Percentiles rank a stretch among this genome's conserved stretches.
These are phyloP conservation scores for Fennellomyces sp. DNA, from an alignment of 371 early-diverging fungal genomes.

Conservation along the genomic window DNA sequence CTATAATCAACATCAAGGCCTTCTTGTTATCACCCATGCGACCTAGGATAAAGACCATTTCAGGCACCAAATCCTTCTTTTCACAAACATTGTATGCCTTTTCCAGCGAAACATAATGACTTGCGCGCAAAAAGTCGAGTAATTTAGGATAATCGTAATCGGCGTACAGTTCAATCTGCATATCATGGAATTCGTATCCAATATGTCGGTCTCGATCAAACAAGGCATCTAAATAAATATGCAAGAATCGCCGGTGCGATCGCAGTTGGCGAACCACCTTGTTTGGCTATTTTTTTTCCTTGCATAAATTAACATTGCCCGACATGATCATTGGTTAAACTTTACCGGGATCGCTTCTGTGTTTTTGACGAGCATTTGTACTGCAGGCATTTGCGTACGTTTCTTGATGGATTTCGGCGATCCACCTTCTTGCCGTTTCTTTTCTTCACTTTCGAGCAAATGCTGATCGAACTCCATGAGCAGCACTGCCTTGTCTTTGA, in stretches of 20 bases:
- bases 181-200: conserved; percentile 78
- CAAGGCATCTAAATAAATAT: conserved; percentile 89
- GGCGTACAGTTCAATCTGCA: conserved; percentile 92
- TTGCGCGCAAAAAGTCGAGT: conserved; percentile 81
- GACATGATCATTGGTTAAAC: not conserved
- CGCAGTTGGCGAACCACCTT: conserved; percentile 71
- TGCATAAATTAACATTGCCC: not conserved
- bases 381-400: conserved; percentile 58
- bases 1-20: conserved; percentile 91
- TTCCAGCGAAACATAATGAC: conserved; percentile 79
- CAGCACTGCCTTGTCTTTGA: conserved; percentile 76
- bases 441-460: conserved; percentile 40
- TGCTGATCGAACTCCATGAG: conserved; percentile 86
- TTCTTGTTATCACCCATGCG: conserved; percentile 96
- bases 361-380: conserved; percentile 80
- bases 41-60: conserved; percentile 94
- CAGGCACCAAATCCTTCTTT: conserved; percentile 84
- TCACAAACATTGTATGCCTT: conserved; percentile 87
- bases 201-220: conserved; percentile 76
- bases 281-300: conserved; percentile 41
- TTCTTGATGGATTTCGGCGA: conserved; percentile 8
- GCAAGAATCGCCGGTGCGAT: conserved; percentile 60
- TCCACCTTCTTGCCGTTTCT: conserved; percentile 4
- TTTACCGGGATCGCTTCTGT: conserved; percentile 83
- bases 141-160: conserved; percentile 82